These are phyloP conservation scores for Fraxinus sp. DNA, from an alignment of 305 asterid genomes.

Conservation along the genomic window DNA sequence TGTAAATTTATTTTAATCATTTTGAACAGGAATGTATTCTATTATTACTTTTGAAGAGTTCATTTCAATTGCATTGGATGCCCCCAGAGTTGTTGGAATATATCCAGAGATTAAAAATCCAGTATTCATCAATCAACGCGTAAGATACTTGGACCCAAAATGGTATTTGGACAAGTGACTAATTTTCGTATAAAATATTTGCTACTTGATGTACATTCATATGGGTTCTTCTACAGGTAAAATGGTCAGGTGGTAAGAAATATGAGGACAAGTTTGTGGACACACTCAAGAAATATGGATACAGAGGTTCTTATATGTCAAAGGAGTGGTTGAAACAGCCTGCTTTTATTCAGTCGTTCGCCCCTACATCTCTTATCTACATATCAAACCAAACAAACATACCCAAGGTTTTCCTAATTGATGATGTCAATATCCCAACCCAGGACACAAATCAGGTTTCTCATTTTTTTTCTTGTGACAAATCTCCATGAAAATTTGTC, in stretches of 20 bases:
- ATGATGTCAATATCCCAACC: constrained; percentile 49
- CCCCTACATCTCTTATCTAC: constrained; percentile 78
- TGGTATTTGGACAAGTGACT: neutral
- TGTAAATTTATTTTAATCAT: neutral
- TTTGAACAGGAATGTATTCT: constrained; percentile 67
- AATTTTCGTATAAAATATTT: neutral
- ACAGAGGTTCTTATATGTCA: constrained; percentile 78
- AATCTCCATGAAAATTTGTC: neutral
- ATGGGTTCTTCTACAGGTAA: constrained; percentile 48
- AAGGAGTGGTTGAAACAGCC: constrained; percentile 84
- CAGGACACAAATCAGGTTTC: constrained; percentile 94
- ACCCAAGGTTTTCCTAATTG: constrained; percentile 79
- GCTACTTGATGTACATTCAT: neutral
- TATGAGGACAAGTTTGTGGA: constrained; percentile 84
- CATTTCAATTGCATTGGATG: constrained; percentile 78
- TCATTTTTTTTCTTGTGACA: neutral
- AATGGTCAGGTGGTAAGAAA: constrained; percentile 80
- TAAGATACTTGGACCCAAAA: constrained; percentile 34
- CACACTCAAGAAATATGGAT: constrained; percentile 72
- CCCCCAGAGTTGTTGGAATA: constrained; percentile 88
- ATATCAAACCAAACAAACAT: constrained; percentile 67
- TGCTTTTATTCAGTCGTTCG: constrained; percentile 86
- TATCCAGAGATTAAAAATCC: constrained; percentile 97
- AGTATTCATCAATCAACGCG: constrained; percentile 72
- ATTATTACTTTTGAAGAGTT: constrained; percentile 86